A percentile compares a stretch with the other conserved stretches of the same genome.
phyloP scores from a whole-genome alignment of 2,329 filamentous ascomycete genomes.

The Macrophomina phaseolina region DNA sequence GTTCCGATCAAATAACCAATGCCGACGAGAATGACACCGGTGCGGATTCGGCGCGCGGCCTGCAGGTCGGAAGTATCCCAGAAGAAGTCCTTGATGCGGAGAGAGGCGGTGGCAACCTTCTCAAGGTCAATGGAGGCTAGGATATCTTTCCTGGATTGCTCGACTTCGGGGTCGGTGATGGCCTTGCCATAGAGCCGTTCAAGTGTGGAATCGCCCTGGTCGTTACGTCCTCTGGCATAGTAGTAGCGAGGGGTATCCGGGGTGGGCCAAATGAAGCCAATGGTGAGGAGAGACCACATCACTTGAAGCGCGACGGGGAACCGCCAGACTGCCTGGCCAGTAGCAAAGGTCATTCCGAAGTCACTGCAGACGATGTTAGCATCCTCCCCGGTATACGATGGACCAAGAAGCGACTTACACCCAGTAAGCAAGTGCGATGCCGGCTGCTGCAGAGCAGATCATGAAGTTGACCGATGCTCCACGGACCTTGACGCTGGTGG shows the following conservation, averaged over 20 bases:
- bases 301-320: constrained; percentile 41
- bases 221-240: constrained; percentile 32
- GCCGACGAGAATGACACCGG: constrained; percentile 47
- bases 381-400: no score
- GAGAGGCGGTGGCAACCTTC: constrained; percentile 27
- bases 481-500: constrained; percentile 35
- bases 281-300: constrained; percentile 35
- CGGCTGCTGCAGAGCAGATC: constrained; percentile 36
- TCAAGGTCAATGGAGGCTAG: constrained; percentile 32
- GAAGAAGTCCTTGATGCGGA: constrained; percentile 35
- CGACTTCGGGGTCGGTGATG: constrained; percentile 29
- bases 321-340: constrained; percentile 39
- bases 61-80: constrained; percentile 32
- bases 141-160: constrained; percentile 33
- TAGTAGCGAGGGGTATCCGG: constrained; percentile 40
- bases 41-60: constrained; percentile 38
- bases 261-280: constrained; percentile 35
- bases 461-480: constrained; percentile 39
- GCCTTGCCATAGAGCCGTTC: constrained; percentile 30
- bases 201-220: constrained; percentile 36
- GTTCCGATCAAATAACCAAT: constrained; percentile 51
- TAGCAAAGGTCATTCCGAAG: constrained; percentile 40
- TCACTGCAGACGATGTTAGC: constrained; percentile 30
- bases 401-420: constrained; percentile 31
- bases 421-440: constrained; percentile 42